Base-by-base conservation (phyloP, 2,329 filamentous ascomycete species). In the Teratosphaeria epicoccoides region DNA sequence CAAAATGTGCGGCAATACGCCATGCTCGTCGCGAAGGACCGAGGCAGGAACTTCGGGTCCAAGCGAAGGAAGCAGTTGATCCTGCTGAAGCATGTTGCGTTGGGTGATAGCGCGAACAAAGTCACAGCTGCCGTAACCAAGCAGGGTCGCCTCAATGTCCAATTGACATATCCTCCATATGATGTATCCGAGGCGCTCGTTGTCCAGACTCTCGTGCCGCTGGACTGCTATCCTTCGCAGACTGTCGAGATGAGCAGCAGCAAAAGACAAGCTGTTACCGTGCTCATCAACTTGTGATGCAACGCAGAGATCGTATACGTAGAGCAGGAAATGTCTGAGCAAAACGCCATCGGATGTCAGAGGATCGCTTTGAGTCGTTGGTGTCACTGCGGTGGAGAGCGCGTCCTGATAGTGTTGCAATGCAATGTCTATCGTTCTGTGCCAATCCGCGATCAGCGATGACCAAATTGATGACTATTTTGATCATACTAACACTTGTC, bases 341-440 rank as follows among this genome's bases (percentile, higher is more conserved):
- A 81, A 75, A 23, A 76, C 69, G n/a, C 76, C 77, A 59, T 81
- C 76, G 0, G 76, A 78, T 17, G 74, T 70, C n/a, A 79, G 65
- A 3, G 25, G 44, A 57, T 81, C 75, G 45, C 75, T 68, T 11
- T 72, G 66, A 43, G 69, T 73, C 51, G 76, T 71, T 2, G 79
- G 63, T 2, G 73, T 71, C 7, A 74, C 70, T 24, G 62, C 56
- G 22, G 60, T 55, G 4, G 60, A 60, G 23, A 80, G 70, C 2
- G 76, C 74, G 59, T 76, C 70, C 47, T 78, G 73, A 57, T 81
- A 80, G 58, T 80, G 76, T 54, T 78, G 73, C 46, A 78, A 65
- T 10, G 75, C 73, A 57, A 76, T 71, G 52, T 78, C 68, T 49
- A 71, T 69, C 6, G 61, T 60, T 24, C 70, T 68, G 24, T 68